Evolutionary conservation across 1,284 basidiomycete genomes (phyloP).

Genomic region (Heterobasidion annosum): DNA sequence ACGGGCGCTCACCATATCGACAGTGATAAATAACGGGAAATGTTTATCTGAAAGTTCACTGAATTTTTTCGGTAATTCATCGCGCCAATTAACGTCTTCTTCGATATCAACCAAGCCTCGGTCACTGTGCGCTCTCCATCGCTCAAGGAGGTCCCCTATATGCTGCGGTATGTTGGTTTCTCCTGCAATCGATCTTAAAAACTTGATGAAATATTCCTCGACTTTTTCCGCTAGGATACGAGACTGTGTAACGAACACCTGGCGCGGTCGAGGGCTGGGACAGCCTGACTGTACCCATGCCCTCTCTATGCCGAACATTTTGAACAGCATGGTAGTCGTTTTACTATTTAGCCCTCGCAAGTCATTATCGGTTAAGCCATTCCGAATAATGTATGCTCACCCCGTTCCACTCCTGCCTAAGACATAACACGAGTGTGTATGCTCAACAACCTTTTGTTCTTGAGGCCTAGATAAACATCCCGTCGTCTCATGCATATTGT

Average conservation of each 20-base stretch:
- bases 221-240: slow-evolving; percentile 56
- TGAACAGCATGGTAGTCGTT: slow-evolving; percentile 69
- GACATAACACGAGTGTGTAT: slow-evolving; percentile 55
- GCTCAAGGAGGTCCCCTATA: slow-evolving; percentile 19
- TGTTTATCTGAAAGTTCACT: slow-evolving; percentile 49
- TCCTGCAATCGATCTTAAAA: slow-evolving; percentile 27
- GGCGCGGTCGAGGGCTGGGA: slow-evolving; percentile 35
- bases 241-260: slow-evolving; percentile 69
- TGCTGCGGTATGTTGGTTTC: slow-evolving; percentile 17
- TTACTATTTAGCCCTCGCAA: slow-evolving; percentile 34
- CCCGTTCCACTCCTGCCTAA: slow-evolving; percentile 67
- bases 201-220: slow-evolving; percentile 49
- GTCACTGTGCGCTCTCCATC: slow-evolving; percentile 17
- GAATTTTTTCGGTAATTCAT: slow-evolving; percentile 45
- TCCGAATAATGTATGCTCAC: slow-evolving; percentile 22
- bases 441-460: slow-evolving; percentile 55
- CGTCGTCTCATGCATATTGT: background rate
- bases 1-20: slow-evolving; percentile 38
- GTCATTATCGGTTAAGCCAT: slow-evolving; percentile 1
- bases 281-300: slow-evolving; percentile 28
- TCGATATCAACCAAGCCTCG: slow-evolving; percentile 36
- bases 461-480: slow-evolving; percentile 27
- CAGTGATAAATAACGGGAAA: slow-evolving; percentile 67
- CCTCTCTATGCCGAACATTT: slow-evolving; percentile 59
- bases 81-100: slow-evolving; percentile 34